These are phyloP conservation scores for Pezicula neosporulosa DNA, from an alignment of 2,329 filamentous ascomycete species.

Conservation along the genomic window DNA sequence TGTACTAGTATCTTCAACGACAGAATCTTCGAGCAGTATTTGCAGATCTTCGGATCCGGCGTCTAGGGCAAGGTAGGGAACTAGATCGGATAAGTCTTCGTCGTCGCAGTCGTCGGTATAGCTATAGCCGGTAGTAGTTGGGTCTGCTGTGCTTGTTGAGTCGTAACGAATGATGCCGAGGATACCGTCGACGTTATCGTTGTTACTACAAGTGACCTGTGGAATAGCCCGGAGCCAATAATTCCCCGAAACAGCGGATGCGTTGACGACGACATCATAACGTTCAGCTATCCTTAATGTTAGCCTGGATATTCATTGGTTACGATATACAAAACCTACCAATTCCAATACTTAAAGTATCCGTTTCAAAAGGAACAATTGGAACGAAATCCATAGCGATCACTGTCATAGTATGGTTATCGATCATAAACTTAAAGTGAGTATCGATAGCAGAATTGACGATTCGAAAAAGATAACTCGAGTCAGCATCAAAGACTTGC, in stretches of 20 bases:
- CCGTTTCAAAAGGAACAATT: constrained; percentile 42
- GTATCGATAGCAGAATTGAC: constrained; percentile 39
- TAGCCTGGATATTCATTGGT: too few species aligned
- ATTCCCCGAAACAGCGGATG: constrained; percentile 38
- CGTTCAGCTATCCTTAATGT: constrained; percentile 34
- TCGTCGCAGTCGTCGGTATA: constrained; percentile 8
- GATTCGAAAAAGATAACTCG: constrained; percentile 41
- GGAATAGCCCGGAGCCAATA: constrained; percentile 59
- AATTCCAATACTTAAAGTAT: constrained; percentile 53
- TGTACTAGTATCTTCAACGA: too few species aligned
- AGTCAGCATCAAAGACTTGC: constrained; percentile 33
- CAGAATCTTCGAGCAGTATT: too few species aligned
- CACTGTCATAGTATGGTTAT: constrained; percentile 51
- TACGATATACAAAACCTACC: too few species aligned
- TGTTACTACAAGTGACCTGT: constrained; percentile 52
- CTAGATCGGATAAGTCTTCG: too few species aligned
- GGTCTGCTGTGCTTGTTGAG: constrained; percentile 39
- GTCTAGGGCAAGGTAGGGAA: too few species aligned
- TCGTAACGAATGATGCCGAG: constrained; percentile 45
- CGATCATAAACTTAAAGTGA: constrained; percentile 41
- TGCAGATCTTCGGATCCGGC: too few species aligned
- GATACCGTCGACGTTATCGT: constrained; percentile 46
- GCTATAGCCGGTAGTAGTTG: constrained; percentile 20
- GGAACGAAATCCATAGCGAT: constrained; percentile 59
- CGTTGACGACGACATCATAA: constrained; percentile 40